phyloP scores from a whole-genome alignment of 345 rosid species.

The Eutrema heterophyllum region DNA sequence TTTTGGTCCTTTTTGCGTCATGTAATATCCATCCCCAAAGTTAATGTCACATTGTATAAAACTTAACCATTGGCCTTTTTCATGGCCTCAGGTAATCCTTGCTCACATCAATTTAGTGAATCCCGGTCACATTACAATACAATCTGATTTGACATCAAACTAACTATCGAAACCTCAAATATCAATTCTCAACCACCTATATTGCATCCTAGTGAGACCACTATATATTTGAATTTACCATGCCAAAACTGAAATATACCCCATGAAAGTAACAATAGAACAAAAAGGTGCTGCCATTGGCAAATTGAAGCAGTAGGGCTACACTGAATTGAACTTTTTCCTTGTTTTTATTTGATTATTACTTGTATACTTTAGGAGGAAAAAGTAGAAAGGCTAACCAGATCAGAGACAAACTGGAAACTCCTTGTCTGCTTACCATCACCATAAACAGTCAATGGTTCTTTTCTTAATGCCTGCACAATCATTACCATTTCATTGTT shows the following conservation, averaged over 20 bases:
- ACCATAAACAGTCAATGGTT: slow-evolving; percentile 95
- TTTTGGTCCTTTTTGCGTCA: neutral
- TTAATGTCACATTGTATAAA: neutral
- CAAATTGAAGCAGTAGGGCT: neutral
- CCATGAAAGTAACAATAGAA: neutral
- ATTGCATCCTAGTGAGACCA: no score
- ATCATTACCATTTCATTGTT: neutral
- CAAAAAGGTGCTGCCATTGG: neutral
- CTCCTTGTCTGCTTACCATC: slow-evolving; percentile 99
- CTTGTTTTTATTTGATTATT: neutral
- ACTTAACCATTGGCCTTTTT: neutral
- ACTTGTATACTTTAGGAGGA: neutral
- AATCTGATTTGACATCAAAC: no score
- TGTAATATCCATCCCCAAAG: neutral
- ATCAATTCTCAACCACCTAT: no score
- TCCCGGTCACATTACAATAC: neutral
- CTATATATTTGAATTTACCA: neutral
- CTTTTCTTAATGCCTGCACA: slow-evolving; percentile 92
- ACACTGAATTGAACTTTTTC: neutral
- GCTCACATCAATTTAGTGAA: neutral
- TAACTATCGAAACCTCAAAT: no score
- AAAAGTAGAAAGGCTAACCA: slow-evolving; percentile 45
- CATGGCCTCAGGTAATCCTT: neutral
- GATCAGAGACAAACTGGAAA: slow-evolving; percentile 94
- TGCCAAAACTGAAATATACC: neutral